phyloP scores from a whole-genome alignment of 1,284 basidiomycete species.

The Cystobasidium slooffiae region DNA sequence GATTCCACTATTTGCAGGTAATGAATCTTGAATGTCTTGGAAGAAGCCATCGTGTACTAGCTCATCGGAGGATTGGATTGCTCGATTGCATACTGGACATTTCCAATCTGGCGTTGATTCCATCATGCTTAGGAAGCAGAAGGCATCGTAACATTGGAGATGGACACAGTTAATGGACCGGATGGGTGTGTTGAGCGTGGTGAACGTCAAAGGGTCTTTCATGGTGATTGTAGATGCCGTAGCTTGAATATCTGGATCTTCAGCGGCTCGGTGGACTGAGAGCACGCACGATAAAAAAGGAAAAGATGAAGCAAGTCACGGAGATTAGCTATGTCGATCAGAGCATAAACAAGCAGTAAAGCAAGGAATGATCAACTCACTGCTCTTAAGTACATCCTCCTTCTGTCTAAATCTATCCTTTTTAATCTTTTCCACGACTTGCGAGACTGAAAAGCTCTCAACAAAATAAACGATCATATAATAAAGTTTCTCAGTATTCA shows the following conservation, averaged over 20 bases:
- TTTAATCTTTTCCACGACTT: conserved; percentile 70
- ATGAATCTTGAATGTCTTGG: conserved; percentile 75
- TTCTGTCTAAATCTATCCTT: conserved; percentile 68
- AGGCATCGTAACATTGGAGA: conserved; percentile 93
- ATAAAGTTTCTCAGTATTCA: conserved; percentile 75
- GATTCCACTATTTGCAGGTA: conserved; percentile 68
- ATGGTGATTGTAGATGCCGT: conserved; percentile 84
- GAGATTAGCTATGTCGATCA: not conserved
- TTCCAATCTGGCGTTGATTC: conserved; percentile 94
- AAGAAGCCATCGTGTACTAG: conserved; percentile 90
- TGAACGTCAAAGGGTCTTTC: conserved; percentile 89
- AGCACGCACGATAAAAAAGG: not conserved
- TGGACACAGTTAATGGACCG: conserved; percentile 85
- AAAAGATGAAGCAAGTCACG: not conserved
- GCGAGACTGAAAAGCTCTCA: conserved; percentile 69
- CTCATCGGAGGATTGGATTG: conserved; percentile 68
- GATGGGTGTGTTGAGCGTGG: conserved; percentile 81
- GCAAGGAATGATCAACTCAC: too few species aligned
- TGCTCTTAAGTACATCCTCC: conserved; percentile 69
- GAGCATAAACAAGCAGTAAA: too few species aligned
- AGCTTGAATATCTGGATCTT: conserved; percentile 83
- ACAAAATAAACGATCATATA: conserved; percentile 82
- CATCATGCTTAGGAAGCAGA: conserved; percentile 92
- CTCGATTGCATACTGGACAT: conserved; percentile 91
- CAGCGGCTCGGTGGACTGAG: conserved; percentile 67